A percentile compares a stretch with the other conserved stretches of the same genome.
phyloP scores from a whole-genome alignment of 2,329 filamentous ascomycete genomes.

The Aspergillus terreus region DNA sequence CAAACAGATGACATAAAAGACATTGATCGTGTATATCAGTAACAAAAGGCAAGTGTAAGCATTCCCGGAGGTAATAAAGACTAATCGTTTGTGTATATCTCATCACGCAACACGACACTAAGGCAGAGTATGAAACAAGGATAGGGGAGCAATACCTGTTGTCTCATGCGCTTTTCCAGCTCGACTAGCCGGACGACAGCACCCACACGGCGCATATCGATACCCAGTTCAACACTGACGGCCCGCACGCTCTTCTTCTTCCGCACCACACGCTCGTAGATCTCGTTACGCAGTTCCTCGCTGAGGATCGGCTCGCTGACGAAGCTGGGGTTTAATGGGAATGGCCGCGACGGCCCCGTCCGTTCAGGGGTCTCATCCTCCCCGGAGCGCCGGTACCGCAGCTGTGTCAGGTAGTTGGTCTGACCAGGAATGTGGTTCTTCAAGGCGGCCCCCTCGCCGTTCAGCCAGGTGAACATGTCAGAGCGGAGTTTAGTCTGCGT shows the following conservation, averaged over 20 bases:
- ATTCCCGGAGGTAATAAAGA: slow-evolving; percentile 82
- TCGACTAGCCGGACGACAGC: slow-evolving; percentile 83
- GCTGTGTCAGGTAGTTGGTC: slow-evolving; percentile 29
- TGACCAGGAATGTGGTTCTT: slow-evolving; percentile 30
- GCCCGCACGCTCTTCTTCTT: slow-evolving; percentile 66
- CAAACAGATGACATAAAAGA: slow-evolving; percentile 6
- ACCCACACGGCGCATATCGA: slow-evolving; percentile 79
- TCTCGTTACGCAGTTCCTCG: slow-evolving; percentile 67
- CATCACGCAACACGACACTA: slow-evolving; percentile 51
- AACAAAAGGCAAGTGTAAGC: slow-evolving; percentile 53
- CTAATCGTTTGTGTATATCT: slow-evolving; percentile 90
- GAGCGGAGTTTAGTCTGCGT: slow-evolving; percentile 49
- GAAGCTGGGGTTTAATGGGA: slow-evolving; percentile 71
- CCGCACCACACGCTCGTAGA: slow-evolving; percentile 66
- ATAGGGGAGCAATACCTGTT: slow-evolving; percentile 60
- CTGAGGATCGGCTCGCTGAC: slow-evolving; percentile 68
- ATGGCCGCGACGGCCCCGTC: slow-evolving; percentile 52
- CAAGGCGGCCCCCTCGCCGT: slow-evolving; percentile 30
- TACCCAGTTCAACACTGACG: slow-evolving; percentile 71
- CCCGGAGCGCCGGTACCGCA: slow-evolving; percentile 2
- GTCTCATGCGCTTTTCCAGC: slow-evolving; percentile 73
- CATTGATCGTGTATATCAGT: slow-evolving; percentile 18
- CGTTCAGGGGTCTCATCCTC: too few species aligned
- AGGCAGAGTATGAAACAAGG: slow-evolving; percentile 2
- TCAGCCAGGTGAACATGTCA: slow-evolving; percentile 58